Conservation (phyloP, 2,329 filamentous ascomycete genomes). For the Cephalotrichum gorgonifer region DNA sequence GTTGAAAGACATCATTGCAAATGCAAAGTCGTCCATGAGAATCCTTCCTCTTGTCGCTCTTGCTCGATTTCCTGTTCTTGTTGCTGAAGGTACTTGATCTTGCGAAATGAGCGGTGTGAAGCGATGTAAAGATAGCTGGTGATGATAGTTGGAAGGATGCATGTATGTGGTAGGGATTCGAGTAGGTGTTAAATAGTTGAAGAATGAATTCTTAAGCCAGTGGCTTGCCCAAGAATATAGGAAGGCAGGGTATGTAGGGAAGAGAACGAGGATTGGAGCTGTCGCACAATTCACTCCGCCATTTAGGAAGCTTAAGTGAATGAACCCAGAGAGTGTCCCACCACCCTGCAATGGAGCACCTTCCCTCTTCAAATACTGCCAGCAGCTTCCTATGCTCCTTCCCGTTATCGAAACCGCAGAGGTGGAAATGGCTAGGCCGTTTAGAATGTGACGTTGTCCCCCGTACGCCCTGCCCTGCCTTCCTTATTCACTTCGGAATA, state of each 20-base stretch:
- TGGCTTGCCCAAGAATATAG: neutral
- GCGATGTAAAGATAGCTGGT: neutral
- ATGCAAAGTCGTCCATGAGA: neutral
- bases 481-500: neutral
- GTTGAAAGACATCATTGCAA: neutral
- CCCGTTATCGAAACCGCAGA: neutral
- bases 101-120: neutral
- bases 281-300: neutral
- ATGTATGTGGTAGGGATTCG: neutral
- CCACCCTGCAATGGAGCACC: neutral
- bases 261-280: neutral
- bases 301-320: neutral
- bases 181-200: neutral
- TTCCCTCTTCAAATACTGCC: neutral
- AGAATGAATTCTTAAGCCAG: neutral
- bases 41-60: no score
- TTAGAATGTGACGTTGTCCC: neutral
- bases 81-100: no score
- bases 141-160: neutral
- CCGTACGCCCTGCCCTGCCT: no score
- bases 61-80: no score
- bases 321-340: neutral
- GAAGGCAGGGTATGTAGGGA: neutral
- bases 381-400: neutral
- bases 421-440: neutral